phyloP scores from a whole-genome alignment of 441 rosid genomes.

The California macrophylla region DNA sequence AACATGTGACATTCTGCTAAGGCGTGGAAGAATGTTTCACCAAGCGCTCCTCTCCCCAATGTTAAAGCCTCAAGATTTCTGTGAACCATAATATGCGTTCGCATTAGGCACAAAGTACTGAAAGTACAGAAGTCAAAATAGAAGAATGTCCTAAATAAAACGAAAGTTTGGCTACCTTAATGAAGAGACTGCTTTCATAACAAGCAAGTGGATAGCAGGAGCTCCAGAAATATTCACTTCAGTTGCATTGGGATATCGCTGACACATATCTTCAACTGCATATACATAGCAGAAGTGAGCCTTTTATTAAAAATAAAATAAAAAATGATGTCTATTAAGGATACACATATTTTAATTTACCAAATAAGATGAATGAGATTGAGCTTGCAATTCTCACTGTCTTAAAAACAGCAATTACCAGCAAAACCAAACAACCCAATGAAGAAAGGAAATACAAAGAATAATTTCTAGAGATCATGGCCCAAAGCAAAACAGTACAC shows the following conservation, averaged over 20 bases:
- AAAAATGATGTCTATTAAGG: not conserved
- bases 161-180: constrained; percentile 38
- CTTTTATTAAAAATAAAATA: not conserved
- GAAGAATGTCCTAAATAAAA: not conserved
- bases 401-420: not conserved
- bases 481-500: not conserved
- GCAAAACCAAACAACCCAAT: not conserved
- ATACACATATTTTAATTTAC: not conserved
- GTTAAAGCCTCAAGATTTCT: constrained; percentile 79
- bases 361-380: not conserved
- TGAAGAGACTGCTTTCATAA: constrained; percentile 59
- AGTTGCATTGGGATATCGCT: constrained; percentile 76
- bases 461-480: not conserved
- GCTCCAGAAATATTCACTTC: constrained; percentile 71
- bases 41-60: constrained; percentile 61
- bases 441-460: not conserved
- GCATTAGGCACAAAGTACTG: constrained; percentile 8
- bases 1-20: constrained; percentile 66
- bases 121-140: not conserved
- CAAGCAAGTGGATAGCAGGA: constrained; percentile 51
- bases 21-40: constrained; percentile 66
- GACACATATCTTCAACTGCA: constrained; percentile 88
- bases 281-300: constrained; percentile 11
- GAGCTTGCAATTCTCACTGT: not conserved
- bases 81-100: constrained; percentile 21